phyloP scores from a whole-genome alignment of 23 red algal genomes.

The Cyanidiococcus yangmingshanensis region DNA sequence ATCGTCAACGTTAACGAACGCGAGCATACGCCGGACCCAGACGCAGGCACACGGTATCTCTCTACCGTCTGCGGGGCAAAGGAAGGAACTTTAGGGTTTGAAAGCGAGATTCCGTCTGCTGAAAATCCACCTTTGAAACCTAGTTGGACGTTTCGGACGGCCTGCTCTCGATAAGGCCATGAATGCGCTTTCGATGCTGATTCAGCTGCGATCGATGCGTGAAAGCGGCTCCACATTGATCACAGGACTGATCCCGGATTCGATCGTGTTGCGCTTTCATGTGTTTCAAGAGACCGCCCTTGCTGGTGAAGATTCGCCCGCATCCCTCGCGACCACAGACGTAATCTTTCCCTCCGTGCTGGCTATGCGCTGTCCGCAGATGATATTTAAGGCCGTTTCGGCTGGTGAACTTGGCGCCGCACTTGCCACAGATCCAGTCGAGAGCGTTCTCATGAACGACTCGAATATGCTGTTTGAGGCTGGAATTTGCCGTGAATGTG shows the following conservation, averaged over 20 bases:
- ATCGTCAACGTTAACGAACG: too few species aligned
- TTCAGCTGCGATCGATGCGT: not conserved
- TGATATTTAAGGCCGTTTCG: conserved; percentile 16
- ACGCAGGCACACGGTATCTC: too few species aligned
- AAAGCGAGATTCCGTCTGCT: too few species aligned
- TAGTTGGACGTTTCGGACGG: too few species aligned
- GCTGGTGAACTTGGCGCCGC: conserved; percentile 19
- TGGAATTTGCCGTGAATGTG: conserved; percentile 16
- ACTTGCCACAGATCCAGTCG: conserved; percentile 10
- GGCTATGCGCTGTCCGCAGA: conserved; percentile 7
- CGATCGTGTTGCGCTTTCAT: not conserved
- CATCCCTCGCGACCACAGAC: not conserved
- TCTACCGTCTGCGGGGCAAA: too few species aligned
- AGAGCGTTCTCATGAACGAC: conserved; percentile 16
- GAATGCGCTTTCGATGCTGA: not conserved
- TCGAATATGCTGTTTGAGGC: conserved; percentile 8
- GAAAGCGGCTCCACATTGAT: not conserved
- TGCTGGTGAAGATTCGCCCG: not conserved
- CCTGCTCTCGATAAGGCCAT: not conserved
- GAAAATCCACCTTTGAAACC: too few species aligned
- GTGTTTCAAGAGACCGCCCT: conserved; percentile 11
- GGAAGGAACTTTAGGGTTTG: too few species aligned
- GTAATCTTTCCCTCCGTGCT: not conserved
- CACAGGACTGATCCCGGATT: not conserved
- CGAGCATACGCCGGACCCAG: too few species aligned